Percentiles rank a stretch among this genome's conserved stretches.
Evolutionary conservation across 345 rosid species (phyloP).

Genomic region (Salix koriyanagi): DNA sequence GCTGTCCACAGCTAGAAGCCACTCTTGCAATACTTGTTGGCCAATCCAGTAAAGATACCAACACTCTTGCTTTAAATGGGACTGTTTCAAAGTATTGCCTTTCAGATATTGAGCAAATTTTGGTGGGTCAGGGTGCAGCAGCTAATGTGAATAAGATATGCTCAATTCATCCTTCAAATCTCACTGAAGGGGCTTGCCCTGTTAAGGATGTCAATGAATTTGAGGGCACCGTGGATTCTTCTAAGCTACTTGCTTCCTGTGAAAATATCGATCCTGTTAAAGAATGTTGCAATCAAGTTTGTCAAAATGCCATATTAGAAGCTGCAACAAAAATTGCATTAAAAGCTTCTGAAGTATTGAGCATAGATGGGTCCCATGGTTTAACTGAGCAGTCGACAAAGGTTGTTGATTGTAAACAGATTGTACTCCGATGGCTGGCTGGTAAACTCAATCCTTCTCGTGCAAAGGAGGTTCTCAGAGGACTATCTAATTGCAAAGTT

Average conservation of each 20-base stretch:
- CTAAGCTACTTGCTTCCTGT: constrained; percentile 75
- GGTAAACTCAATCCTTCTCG: constrained; percentile 58
- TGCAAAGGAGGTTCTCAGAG: constrained; percentile 76
- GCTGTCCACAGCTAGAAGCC: constrained; percentile 93
- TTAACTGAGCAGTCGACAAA: constrained; percentile 55
- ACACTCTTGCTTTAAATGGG: constrained; percentile 61
- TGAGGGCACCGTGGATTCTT: constrained; percentile 58
- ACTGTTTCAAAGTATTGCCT: constrained; percentile 69
- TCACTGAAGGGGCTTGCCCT: constrained; percentile 79
- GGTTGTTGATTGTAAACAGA: constrained; percentile 62
- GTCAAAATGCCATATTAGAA: constrained; percentile 79
- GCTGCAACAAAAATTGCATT: constrained; percentile 66
- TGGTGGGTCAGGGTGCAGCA: constrained; percentile 72
- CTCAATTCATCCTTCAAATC: constrained; percentile 57
- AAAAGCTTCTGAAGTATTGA: constrained; percentile 48
- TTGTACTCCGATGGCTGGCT: constrained; percentile 83
- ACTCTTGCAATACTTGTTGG: constrained; percentile 73
- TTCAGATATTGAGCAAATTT: constrained; percentile 73
- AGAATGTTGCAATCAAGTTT: constrained; percentile 80
- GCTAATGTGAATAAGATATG: constrained; percentile 54
- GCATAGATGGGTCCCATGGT: constrained; percentile 25
- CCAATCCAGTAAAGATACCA: constrained; percentile 62
- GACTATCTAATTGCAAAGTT: constrained; percentile 77
- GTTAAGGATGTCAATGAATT: constrained; percentile 68
- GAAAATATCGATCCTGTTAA: constrained; percentile 74